A percentile compares a stretch with the other conserved stretches of the same genome.
phyloP scores from a whole-genome alignment of 148 eudicot species.

The Spergularia bocconei region DNA sequence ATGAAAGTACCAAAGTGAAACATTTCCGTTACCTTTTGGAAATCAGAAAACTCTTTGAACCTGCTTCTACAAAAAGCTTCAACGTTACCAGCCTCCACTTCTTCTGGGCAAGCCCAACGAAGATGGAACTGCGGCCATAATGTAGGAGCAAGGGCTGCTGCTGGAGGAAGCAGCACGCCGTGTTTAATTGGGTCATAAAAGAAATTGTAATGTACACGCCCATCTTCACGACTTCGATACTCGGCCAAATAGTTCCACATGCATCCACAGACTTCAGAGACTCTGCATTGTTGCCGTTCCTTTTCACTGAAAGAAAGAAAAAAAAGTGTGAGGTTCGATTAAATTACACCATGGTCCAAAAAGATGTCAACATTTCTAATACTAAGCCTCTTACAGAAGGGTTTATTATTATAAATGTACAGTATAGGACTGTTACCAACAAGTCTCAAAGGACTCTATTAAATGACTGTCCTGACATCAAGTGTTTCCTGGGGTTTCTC shows the following conservation, averaged over 20 bases:
- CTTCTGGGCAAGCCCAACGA: conserved; percentile 94
- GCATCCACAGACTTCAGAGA: conserved; percentile 77
- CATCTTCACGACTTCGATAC: conserved; percentile 61
- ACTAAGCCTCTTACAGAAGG: background rate
- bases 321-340: background rate
- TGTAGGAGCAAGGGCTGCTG: conserved; percentile 96
- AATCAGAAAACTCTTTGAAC: conserved; percentile 60
- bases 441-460: background rate
- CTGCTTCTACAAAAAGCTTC: conserved; percentile 76
- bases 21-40: conserved; percentile 61
- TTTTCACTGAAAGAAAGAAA: conserved; percentile 60
- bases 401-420: no score
- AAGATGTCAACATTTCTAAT: background rate
- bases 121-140: conserved; percentile 98
- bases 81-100: conserved; percentile 76
- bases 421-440: no score
- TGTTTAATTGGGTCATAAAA: conserved; percentile 71
- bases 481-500: background rate
- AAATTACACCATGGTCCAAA: background rate
- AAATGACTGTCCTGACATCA: background rate
- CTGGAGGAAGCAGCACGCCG: conserved; percentile 83
- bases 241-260: conserved; percentile 80
- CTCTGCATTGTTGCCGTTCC: conserved; percentile 75
- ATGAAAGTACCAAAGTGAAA: conserved; percentile 1
- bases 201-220: conserved; percentile 74